Evolutionary conservation across 208 protist species (phyloP).

Genomic region (Trypanosoma caninum): DNA sequence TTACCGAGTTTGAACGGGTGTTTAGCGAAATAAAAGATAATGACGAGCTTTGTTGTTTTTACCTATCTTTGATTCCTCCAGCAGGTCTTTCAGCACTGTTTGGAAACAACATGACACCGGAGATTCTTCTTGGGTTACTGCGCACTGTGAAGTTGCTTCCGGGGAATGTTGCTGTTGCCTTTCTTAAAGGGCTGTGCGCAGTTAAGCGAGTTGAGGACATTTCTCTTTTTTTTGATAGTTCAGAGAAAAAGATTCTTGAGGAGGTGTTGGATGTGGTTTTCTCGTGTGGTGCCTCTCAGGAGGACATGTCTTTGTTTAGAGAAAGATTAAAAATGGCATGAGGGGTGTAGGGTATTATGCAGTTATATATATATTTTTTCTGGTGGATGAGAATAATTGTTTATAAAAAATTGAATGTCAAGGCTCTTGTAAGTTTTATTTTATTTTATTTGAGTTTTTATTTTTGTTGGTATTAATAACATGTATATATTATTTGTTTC

Average conservation of each 20-base stretch:
- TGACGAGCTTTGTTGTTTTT: conserved; percentile 66
- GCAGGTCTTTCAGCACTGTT: conserved; percentile 52
- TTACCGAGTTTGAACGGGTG: conserved; percentile 86
- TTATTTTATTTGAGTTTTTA: background rate
- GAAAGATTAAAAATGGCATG: conserved; percentile 41
- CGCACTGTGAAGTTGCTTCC: conserved; percentile 33
- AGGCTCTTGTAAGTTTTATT: background rate
- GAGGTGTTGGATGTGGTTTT: conserved; percentile 52
- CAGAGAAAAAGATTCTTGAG: conserved; percentile 57
- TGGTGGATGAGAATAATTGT: background rate
- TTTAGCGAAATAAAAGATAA: conserved; percentile 54
- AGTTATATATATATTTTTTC: background rate
- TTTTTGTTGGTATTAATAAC: background rate
- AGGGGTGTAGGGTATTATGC: conserved; percentile 2
- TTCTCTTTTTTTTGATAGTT: conserved; percentile 70
- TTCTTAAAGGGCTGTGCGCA: conserved; percentile 62
- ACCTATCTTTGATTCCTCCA: conserved; percentile 61
- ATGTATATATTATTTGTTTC: background rate
- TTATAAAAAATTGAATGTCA: background rate
- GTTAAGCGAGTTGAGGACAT: conserved; percentile 80
- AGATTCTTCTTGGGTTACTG: conserved; percentile 72
- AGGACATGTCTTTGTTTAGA: conserved; percentile 49
- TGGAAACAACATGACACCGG: conserved; percentile 82
- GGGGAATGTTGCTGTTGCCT: conserved; percentile 38
- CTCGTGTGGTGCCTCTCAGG: conserved; percentile 34